phyloP scores from a whole-genome alignment of 257 asterid genomes.

The Pogostemon cablin region DNA sequence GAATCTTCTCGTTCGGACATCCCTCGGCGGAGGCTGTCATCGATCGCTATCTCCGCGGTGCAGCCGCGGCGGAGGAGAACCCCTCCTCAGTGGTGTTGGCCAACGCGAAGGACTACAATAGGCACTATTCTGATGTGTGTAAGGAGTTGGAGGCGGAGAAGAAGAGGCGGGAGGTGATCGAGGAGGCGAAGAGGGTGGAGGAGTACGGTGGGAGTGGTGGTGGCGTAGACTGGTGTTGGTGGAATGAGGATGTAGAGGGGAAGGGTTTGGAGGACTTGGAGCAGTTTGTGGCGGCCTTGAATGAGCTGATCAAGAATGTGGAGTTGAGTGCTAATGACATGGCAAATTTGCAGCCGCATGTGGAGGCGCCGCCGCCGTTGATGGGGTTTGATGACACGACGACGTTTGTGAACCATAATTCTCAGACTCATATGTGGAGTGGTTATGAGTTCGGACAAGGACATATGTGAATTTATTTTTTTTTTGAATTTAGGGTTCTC shows the following conservation, averaged over 20 bases:
- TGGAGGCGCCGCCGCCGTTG: constrained; percentile 22
- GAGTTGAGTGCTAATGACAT: not conserved
- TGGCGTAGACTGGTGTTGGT: constrained; percentile 25
- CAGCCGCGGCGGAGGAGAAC: not conserved
- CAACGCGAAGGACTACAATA: constrained; percentile 34
- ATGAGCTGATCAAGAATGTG: too few relatives aligned
- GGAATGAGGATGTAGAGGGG: too few relatives aligned
- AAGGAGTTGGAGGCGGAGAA: too few relatives aligned
- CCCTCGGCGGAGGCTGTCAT: constrained; percentile 38
- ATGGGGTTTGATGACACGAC: constrained; percentile 4
- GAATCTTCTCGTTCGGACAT: constrained; percentile 44
- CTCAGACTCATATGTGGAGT: not conserved
- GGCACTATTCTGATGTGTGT: constrained; percentile 39
- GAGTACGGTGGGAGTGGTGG: constrained; percentile 29
- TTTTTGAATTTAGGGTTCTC: too few relatives aligned
- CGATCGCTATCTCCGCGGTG: constrained; percentile 37
- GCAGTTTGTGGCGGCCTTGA: too few relatives aligned
- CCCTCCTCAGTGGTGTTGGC: not conserved
- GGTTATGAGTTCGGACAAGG: constrained; percentile 37
- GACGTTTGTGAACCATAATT: constrained; percentile 29
- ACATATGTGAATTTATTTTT: constrained; percentile 21
- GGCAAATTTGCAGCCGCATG: constrained; percentile 13
- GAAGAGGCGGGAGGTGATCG: constrained; percentile 39
- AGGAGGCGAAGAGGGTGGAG: constrained; percentile 44
- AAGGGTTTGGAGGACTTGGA: too few relatives aligned